Base-by-base conservation (phyloP, 2,329 filamentous ascomycete species). In the Alternaria longipes region DNA sequence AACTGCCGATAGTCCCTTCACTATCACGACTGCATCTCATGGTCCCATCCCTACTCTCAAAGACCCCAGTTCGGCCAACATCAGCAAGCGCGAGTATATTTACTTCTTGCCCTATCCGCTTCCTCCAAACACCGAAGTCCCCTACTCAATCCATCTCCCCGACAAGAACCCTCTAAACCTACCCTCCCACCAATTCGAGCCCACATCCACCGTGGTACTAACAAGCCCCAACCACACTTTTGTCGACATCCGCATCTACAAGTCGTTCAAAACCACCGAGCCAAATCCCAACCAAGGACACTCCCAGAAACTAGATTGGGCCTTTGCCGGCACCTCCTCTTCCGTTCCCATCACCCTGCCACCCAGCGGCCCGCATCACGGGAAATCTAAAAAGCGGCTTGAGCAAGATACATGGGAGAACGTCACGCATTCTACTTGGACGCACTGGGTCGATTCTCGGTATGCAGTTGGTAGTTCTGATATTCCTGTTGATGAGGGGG, bases 141-240 rank as follows among this genome's bases (percentile, higher is more conserved):
- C 75, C 9, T 78, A 78, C 67, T 69, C 71, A 2, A 59, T 65
- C 50, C 59, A 65, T 28, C 68, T 78, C 16, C 73, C 74, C 0
- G 2, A 55, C 26, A 50, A 32, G 20, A 75, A 78, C 59, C 71
- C 73, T 0, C 69, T 77, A 12, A 65, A 71, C 42, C 63, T 72
- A 0, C 62, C 66, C 0, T 40, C 58, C 5, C 53, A 46, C 26
- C 56, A 68, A 22, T 68, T 72, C 51, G 89, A 91, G 74, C 86
- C 86, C 16, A 91, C 89, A 0, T 84, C 83, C 2, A 91, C 89
- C 0, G 72, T 90, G 4, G 89, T 91, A 12, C 79, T 91, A 46
- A 91, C 89, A 0, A 87, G 87, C 3, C 84, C 86, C 1, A 72
- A 74, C 26, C 80, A 80, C 30, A 83, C 81, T 38, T 91, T 89